phyloP scores from a whole-genome alignment of 2,329 filamentous ascomycete species.

The Cryphonectria nitschkei region DNA sequence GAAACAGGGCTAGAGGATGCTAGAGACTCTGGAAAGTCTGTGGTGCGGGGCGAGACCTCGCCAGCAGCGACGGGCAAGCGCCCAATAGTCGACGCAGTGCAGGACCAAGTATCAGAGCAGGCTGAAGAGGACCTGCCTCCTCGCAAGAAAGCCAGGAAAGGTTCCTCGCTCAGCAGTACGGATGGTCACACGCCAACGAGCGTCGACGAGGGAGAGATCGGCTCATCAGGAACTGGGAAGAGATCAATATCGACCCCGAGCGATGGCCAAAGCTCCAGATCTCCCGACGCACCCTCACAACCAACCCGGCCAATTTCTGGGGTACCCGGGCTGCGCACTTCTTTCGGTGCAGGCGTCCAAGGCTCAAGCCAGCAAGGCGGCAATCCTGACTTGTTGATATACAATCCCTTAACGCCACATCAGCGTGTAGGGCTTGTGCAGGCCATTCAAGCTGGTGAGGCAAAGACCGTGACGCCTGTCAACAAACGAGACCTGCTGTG shows the following conservation, averaged over 20 bases:
- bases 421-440: slow-evolving; percentile 16
- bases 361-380: neutral
- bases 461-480: neutral
- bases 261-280: slow-evolving; percentile 12
- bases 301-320: slow-evolving; percentile 30
- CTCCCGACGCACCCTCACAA: neutral
- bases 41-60: neutral
- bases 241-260: slow-evolving; percentile 10
- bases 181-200: neutral
- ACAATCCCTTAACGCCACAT: slow-evolving; percentile 17
- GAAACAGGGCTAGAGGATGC: neutral
- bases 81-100: slow-evolving; percentile 14
- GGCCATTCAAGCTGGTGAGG: slow-evolving; percentile 10
- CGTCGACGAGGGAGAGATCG: slow-evolving; percentile 21
- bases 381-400: neutral
- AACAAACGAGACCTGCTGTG: slow-evolving; percentile 8
- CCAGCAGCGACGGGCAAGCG: slow-evolving; percentile 11
- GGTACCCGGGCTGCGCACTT: slow-evolving; percentile 31
- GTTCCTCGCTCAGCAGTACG: neutral
- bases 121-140: slow-evolving; percentile 18
- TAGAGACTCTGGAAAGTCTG: neutral
- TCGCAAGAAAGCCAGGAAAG: slow-evolving; percentile 25
- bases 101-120: slow-evolving; percentile 4
- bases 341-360: slow-evolving; percentile 20
- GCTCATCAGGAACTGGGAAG: neutral